Evolutionary conservation across 2,329 filamentous ascomycete genomes (phyloP), one percentile per base, ranked within the genome.

Genomic region (Fusarium incarnatum): DNA sequence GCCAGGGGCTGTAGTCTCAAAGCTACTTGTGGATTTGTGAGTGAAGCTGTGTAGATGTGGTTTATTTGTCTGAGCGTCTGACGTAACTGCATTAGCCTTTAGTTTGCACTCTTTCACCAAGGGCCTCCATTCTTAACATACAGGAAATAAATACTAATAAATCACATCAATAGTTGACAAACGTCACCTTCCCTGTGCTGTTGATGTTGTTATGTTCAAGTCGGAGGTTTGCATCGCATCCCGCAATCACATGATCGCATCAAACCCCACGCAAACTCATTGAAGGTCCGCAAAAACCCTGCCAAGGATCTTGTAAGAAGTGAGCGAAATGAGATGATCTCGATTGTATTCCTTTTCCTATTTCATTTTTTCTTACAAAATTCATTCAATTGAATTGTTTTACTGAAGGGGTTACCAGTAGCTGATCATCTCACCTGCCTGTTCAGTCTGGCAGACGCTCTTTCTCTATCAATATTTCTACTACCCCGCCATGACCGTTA

Each of bases 201-300:
- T 41, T 9, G 30, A 54, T 57, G 41, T 46, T 42, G 42, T 27
- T 42, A 25, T 37, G 18, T 13, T 45, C 10, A 45, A 40, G 32
- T 34, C 10, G 30, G 40, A 16, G 27, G 20, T 54, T 48, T 59
- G 47, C 20, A 32, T 40, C 40, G 58, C 42, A 25, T 49, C 48
- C 20, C 32, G 46, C 40, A 72, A 70, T 72, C 69, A 71, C 68
- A 71, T 71, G 68, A 71, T 71, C 52, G 54, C 30, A 37, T 52
- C 44, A 54, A 56, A 68, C 64, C 68, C 64, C 65, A 72, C 68
- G 68, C 28, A 56, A 37, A 50, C 37, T 47, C 54, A 45, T 60
- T 60, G 27, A 7, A 32, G 55, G 28, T 56, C 64, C 50, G 62
- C 62, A 65, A 71, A 71, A 71, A 65, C 44, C 28, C 53, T 28